Conservation (phyloP, 345 rosid genomes). For the Arabidopsis arenosa region DNA sequence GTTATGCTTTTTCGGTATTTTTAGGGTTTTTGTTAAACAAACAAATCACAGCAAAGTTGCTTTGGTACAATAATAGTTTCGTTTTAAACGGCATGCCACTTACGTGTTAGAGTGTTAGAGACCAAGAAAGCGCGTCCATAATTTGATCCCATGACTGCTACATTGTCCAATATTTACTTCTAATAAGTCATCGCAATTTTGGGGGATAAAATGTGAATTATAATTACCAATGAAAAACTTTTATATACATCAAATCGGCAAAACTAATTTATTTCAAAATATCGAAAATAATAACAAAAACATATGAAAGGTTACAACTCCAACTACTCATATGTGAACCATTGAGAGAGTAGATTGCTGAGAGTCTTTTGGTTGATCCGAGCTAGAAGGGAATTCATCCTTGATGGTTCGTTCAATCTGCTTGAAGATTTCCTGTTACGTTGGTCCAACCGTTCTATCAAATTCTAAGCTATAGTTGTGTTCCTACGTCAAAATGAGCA, state of each 20-base stretch:
- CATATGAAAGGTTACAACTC: too few species aligned
- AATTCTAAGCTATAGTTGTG: not conserved
- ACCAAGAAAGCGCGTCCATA: not conserved
- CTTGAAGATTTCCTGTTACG: not conserved
- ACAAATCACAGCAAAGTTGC: slow-evolving; percentile 16
- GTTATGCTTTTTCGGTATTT: slow-evolving; percentile 16
- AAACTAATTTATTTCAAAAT: too few species aligned
- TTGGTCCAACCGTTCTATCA: not conserved
- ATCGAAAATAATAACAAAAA: too few species aligned
- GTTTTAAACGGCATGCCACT: slow-evolving; percentile 39
- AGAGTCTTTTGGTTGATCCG: too few species aligned
- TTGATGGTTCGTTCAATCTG: too few species aligned
- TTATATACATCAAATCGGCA: too few species aligned
- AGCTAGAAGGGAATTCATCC: too few species aligned
- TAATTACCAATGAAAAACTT: too few species aligned
- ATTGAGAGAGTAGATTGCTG: too few species aligned
- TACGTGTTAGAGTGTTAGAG: slow-evolving; percentile 27
- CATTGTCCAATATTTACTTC: slow-evolving; percentile 11
- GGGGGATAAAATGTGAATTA: too few species aligned
- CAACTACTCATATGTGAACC: too few species aligned
- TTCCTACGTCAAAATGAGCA: not conserved
- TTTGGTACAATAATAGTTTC: slow-evolving; percentile 25
- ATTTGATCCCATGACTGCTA: slow-evolving; percentile 11
- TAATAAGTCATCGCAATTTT: too few species aligned
- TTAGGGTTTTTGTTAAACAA: slow-evolving; percentile 29